Conservation (phyloP, 202 grass and related monocot genomes). For the Panicum hallii region DNA sequence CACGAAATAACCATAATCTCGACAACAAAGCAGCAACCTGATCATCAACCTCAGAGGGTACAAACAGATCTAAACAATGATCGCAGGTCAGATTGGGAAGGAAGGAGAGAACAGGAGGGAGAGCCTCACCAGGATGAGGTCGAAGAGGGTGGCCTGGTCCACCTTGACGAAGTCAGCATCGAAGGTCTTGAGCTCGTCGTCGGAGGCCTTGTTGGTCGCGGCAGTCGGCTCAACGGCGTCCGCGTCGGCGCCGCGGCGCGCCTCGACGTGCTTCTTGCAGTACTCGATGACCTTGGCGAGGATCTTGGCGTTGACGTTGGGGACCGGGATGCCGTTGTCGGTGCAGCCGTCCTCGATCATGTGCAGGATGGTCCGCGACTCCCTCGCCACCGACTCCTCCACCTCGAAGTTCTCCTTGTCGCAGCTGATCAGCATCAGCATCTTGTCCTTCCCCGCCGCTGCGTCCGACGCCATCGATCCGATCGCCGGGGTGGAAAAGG, state of each 20-base stretch:
- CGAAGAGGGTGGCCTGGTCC: constrained; percentile 54
- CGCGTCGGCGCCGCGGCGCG: background rate
- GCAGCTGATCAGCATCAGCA: constrained; percentile 54
- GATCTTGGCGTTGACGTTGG: constrained; percentile 70
- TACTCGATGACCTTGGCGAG: constrained; percentile 75
- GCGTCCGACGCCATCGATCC: constrained; percentile 41
- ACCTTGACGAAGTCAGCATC: constrained; percentile 62
- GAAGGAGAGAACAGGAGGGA: too few relatives aligned
- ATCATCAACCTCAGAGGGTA: background rate
- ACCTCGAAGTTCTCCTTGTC: constrained; percentile 71
- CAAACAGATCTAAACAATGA: background rate
- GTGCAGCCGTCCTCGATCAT: constrained; percentile 79
- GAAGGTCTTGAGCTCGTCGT: constrained; percentile 43
- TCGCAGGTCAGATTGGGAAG: background rate
- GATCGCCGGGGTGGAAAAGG: constrained; percentile 1
- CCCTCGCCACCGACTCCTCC: constrained; percentile 59
- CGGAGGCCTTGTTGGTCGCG: background rate
- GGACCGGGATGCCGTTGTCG: constrained; percentile 68
- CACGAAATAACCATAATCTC: background rate
- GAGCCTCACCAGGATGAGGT: constrained; percentile 60
- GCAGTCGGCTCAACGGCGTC: background rate
- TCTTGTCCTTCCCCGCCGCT: background rate
- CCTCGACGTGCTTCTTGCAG: constrained; percentile 72
- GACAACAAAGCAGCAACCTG: background rate
- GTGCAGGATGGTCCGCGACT: constrained; percentile 74